phyloP scores from a whole-genome alignment of 768 basidiomycete genomes.

The Rhizopogon vesiculosus region DNA sequence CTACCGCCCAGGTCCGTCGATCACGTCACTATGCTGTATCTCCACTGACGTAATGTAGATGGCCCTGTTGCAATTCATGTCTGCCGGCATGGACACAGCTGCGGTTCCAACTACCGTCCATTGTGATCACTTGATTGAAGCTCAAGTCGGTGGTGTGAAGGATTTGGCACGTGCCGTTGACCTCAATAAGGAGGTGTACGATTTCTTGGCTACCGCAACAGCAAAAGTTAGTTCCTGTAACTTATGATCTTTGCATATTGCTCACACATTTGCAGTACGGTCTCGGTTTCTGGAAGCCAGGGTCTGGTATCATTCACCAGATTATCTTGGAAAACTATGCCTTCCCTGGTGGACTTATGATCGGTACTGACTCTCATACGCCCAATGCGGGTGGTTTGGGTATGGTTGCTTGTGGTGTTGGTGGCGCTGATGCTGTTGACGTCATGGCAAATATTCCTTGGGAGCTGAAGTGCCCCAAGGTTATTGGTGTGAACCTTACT shows the following conservation, averaged over 20 bases:
- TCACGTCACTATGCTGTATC: conserved; percentile 12
- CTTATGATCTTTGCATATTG: not conserved
- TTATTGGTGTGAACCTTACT: conserved; percentile 94
- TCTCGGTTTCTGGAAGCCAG: conserved; percentile 99
- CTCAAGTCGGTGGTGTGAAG: conserved; percentile 89
- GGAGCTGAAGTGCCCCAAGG: conserved; percentile 99
- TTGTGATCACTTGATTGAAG: conserved; percentile 99
- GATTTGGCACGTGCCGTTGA: conserved; percentile 90
- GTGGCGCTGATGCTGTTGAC: conserved; percentile 98
- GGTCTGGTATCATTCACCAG: conserved; percentile 98
- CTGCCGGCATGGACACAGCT: conserved; percentile 95
- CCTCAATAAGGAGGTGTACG: conserved; percentile 98
- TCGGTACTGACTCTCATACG: conserved; percentile 99
- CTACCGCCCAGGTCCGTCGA: conserved; percentile 68
- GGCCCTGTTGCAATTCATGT: conserved; percentile 99
- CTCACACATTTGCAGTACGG: conserved; percentile 59
- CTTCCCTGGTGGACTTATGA: conserved; percentile 99
- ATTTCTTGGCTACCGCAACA: conserved; percentile 96
- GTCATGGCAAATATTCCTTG: conserved; percentile 98
- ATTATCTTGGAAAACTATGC: conserved; percentile 99
- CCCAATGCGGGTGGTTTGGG: conserved; percentile 99
- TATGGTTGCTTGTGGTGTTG: conserved; percentile 99
- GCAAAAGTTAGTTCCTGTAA: conserved; percentile 61
- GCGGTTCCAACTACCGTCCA: conserved; percentile 98
- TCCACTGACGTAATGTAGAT: conserved; percentile 56